Evolutionary conservation across 108 stramenopile species (phyloP).

Genomic region (Licmophora abbreviata): DNA sequence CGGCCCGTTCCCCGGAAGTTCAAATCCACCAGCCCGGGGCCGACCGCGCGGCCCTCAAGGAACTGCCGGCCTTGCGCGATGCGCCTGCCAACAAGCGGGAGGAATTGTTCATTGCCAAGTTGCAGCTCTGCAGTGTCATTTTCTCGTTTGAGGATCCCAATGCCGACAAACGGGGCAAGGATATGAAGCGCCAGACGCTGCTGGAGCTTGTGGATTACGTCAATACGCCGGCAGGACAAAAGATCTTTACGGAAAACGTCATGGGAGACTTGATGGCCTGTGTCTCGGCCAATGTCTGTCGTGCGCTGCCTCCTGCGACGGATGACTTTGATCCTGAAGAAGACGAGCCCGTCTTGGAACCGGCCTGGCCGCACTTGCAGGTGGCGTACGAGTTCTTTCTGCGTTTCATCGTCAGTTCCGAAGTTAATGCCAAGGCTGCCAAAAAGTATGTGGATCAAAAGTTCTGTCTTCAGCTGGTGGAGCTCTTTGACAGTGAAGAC

Average conservation of each 20-base stretch:
- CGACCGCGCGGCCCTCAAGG: constrained; percentile 40
- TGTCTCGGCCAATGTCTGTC: constrained; percentile 95
- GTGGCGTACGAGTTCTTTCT: constrained; percentile 99
- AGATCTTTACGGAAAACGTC: constrained; percentile 94
- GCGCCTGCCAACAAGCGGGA: constrained; percentile 77
- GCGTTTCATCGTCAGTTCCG: constrained; percentile 91
- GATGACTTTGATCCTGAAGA: constrained; percentile 99
- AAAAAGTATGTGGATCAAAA: constrained; percentile 96
- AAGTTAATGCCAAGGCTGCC: constrained; percentile 97
- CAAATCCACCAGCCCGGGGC: background rate
- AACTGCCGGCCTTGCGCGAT: constrained; percentile 75
- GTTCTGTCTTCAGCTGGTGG: constrained; percentile 93
- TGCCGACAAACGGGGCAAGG: constrained; percentile 79
- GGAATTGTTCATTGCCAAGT: constrained; percentile 79
- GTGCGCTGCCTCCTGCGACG: constrained; percentile 92
- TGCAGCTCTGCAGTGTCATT: constrained; percentile 79
- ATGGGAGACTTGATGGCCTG: constrained; percentile 87
- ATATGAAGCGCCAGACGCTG: constrained; percentile 96
- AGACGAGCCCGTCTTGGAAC: constrained; percentile 97
- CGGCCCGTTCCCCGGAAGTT: too few species aligned
- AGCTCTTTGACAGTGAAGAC: constrained; percentile 98
- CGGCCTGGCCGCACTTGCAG: constrained; percentile 98
- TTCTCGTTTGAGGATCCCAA: constrained; percentile 83
- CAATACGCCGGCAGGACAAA: constrained; percentile 96
- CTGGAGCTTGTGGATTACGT: constrained; percentile 98